Conservation (phyloP, 495 filamentous ascomycete genomes). For the Cercophora samala region DNA sequence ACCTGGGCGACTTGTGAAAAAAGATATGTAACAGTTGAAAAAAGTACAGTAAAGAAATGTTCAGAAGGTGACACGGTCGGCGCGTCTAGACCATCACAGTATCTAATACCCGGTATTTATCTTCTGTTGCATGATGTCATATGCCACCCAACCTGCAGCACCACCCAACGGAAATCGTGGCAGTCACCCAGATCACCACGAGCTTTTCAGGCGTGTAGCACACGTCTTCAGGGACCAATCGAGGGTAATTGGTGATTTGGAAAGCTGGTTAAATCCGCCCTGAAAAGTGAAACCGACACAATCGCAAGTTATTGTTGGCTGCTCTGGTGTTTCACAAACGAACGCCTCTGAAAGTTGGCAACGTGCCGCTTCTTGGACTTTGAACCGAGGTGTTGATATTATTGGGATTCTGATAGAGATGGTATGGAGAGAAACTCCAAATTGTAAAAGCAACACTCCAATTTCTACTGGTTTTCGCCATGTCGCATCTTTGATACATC, state of each 20-base stretch:
- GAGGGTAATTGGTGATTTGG: not conserved
- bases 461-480: not conserved
- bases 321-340: not conserved
- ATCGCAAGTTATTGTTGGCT: not conserved
- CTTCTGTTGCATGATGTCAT: conserved; percentile 27
- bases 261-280: not conserved
- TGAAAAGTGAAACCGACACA: not conserved
- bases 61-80: not conserved
- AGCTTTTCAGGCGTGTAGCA: not conserved
- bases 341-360: not conserved
- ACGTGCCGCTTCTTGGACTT: not conserved
- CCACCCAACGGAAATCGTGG: not conserved
- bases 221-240: not conserved
- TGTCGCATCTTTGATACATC: not conserved
- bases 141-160: conserved; percentile 11
- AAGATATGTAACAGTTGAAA: not conserved
- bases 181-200: not conserved
- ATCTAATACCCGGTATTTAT: conserved; percentile 12
- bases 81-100: not conserved
- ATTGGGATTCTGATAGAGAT: not conserved
- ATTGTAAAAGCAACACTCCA: not conserved
- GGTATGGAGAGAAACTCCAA: not conserved
- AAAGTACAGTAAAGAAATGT: not conserved
- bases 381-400: not conserved
- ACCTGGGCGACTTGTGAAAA: not conserved